A percentile compares a stretch with the other conserved stretches of the same genome.
Evolutionary conservation across 2,329 filamentous ascomycete genomes (phyloP).

Genomic region (Fusarium robinianum): DNA sequence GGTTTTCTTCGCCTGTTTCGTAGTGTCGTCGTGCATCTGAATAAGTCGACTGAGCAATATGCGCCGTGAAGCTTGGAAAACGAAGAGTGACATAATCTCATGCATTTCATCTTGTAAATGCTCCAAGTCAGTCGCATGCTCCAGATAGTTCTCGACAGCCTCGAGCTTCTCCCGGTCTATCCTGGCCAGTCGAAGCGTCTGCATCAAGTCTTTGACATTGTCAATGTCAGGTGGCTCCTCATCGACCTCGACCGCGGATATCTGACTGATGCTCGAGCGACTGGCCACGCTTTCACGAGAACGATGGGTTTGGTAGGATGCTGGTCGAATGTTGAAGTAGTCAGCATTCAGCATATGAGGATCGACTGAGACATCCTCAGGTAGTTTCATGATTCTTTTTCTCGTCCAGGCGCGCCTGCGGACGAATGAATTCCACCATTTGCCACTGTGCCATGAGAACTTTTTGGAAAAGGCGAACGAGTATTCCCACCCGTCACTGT

Average conservation of each 20-base stretch:
- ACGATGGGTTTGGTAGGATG: constrained; percentile 45
- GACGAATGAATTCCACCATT: constrained; percentile 97
- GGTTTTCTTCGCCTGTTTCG: constrained; percentile 45
- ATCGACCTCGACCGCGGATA: constrained; percentile 49
- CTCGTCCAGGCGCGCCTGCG: constrained; percentile 85
- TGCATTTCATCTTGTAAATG: constrained; percentile 79
- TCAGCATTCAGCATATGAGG: constrained; percentile 72
- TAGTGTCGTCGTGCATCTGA: constrained; percentile 55
- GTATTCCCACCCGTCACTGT: constrained; percentile 96
- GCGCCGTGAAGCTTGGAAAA: constrained; percentile 86
- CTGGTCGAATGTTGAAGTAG: constrained; percentile 76
- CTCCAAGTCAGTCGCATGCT: constrained; percentile 74
- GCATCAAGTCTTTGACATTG: constrained; percentile 71
- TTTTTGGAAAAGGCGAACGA: constrained; percentile 79
- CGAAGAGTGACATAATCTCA: constrained; percentile 81
- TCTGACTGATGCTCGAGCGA: constrained; percentile 45
- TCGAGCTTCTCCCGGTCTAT: constrained; percentile 94
- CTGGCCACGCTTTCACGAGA: constrained; percentile 42
- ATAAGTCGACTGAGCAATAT: constrained; percentile 74
- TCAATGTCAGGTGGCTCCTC: constrained; percentile 63
- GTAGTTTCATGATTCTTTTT: constrained; percentile 68
- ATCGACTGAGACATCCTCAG: constrained; percentile 51
- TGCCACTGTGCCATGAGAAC: constrained; percentile 85
- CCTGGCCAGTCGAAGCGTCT: constrained; percentile 66
- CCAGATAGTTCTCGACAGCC: constrained; percentile 79